phyloP scores from a whole-genome alignment of 1,284 basidiomycete species.

The Pisolithus thermaeus region DNA sequence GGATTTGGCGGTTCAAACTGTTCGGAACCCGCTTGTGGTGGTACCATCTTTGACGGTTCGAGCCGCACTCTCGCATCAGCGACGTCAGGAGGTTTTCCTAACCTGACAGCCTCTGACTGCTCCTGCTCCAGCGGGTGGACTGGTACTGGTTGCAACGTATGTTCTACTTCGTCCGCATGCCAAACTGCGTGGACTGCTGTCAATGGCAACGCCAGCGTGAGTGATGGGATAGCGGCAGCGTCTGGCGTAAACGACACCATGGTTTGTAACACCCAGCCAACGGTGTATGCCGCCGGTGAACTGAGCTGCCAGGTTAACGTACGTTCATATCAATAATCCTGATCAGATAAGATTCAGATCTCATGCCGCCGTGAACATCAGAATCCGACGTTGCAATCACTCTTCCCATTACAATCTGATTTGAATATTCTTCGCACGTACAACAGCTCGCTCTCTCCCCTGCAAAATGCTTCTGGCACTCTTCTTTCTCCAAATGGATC shows the following conservation, averaged over 20 bases:
- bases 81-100: constrained; percentile 44
- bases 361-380: constrained; percentile 25
- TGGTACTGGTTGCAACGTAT: constrained; percentile 76
- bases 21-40: constrained; percentile 68
- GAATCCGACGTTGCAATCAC: constrained; percentile 73
- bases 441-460: constrained; percentile 59
- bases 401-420: constrained; percentile 64
- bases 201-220: constrained; percentile 30
- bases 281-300: constrained; percentile 61
- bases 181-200: constrained; percentile 47
- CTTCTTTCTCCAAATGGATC: constrained; percentile 53
- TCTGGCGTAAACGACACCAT: constrained; percentile 51
- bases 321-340: constrained; percentile 26
- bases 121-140: constrained; percentile 68
- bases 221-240: constrained; percentile 14
- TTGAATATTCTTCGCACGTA: constrained; percentile 76
- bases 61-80: constrained; percentile 37
- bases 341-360: neutral
- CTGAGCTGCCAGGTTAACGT: constrained; percentile 75
- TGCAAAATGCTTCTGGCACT: constrained; percentile 42
- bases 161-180: constrained; percentile 55
- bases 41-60: constrained; percentile 69
- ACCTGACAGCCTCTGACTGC: constrained; percentile 60
- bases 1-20: constrained; percentile 74
- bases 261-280: constrained; percentile 54